Percentiles rank a stretch among this genome's conserved stretches.
phyloP scores from a whole-genome alignment of 108 stramenopile species.

The Pseudonitzschia multiseries region DNA sequence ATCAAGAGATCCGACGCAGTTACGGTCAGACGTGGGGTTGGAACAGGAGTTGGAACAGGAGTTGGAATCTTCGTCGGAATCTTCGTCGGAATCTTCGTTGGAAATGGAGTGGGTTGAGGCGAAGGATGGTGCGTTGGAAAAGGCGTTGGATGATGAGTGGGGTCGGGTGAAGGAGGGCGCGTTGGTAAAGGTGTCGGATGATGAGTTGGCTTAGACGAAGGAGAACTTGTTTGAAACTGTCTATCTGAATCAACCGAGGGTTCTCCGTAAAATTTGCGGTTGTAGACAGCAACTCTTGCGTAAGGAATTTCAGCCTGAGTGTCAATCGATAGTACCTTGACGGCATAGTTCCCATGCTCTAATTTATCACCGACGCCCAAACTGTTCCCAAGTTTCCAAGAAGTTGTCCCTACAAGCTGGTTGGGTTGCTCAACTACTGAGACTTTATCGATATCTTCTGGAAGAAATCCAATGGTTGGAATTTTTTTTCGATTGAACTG shows the following conservation, averaged over 20 bases:
- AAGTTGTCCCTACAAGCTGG: neutral
- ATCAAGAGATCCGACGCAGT: slow-evolving; percentile 1
- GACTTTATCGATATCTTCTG: neutral
- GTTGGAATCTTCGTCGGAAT: too few species aligned
- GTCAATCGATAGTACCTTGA: slow-evolving; percentile 6
- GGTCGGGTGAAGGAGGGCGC: neutral
- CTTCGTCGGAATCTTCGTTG: neutral
- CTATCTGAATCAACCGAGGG: neutral
- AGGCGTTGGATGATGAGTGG: slow-evolving; percentile 2
- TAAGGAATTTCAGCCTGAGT: neutral
- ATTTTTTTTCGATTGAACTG: slow-evolving; percentile 1
- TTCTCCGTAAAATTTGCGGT: neutral
- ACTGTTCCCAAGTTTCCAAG: slow-evolving; percentile 8
- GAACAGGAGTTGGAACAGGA: neutral
- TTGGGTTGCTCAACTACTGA: neutral
- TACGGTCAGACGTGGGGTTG: neutral
- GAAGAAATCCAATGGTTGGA: neutral
- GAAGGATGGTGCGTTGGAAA: neutral
- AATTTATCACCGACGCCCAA: neutral
- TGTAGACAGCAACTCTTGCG: slow-evolving; percentile 14
- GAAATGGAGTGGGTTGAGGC: neutral
- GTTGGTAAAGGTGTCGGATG: slow-evolving; percentile 6
- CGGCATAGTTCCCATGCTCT: neutral
- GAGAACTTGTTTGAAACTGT: neutral
- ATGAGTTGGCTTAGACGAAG: neutral